These are phyloP conservation scores for Raddia distichophylla DNA, from an alignment of 176 grass and related monocot species.

Conservation along the genomic window DNA sequence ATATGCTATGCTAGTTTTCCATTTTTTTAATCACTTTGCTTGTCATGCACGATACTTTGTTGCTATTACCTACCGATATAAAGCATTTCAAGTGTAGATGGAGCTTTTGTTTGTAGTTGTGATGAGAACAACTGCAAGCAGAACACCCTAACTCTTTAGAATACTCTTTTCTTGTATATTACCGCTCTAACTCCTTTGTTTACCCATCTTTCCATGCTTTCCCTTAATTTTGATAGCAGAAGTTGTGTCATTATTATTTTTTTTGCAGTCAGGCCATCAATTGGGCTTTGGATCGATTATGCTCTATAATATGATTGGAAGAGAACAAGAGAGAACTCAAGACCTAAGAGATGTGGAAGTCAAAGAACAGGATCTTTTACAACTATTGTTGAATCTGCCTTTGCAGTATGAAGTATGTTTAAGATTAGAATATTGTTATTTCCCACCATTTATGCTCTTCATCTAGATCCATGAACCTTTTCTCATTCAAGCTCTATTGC, in stretches of 20 bases:
- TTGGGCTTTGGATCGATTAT: background rate
- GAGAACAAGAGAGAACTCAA: slow-evolving; percentile 8
- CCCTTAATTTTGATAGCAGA: slow-evolving; percentile 18
- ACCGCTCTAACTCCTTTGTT: background rate
- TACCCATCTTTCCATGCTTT: background rate
- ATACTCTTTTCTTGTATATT: slow-evolving; percentile 11
- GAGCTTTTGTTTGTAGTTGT: background rate
- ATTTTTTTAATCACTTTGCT: slow-evolving; percentile 15
- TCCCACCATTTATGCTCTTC: slow-evolving; percentile 16
- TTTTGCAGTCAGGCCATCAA: slow-evolving; percentile 10
- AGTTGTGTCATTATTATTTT: slow-evolving; percentile 10
- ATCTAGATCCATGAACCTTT: slow-evolving; percentile 10
- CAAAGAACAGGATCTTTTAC: slow-evolving; percentile 12
- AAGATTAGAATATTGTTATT: slow-evolving; percentile 27
- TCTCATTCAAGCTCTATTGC: background rate
- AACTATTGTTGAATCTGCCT: slow-evolving; percentile 13
- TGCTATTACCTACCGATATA: background rate
- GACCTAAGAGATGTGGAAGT: slow-evolving; percentile 24
- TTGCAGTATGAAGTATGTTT: slow-evolving; percentile 11
- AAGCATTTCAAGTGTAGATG: background rate
- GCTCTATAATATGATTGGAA: background rate
- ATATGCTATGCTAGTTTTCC: slow-evolving; percentile 15
- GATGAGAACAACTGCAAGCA: background rate
- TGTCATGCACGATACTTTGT: background rate
- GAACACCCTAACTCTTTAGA: background rate